Evolutionary conservation across 78 protist species (phyloP).

Genomic region (Acrasis kona): DNA sequence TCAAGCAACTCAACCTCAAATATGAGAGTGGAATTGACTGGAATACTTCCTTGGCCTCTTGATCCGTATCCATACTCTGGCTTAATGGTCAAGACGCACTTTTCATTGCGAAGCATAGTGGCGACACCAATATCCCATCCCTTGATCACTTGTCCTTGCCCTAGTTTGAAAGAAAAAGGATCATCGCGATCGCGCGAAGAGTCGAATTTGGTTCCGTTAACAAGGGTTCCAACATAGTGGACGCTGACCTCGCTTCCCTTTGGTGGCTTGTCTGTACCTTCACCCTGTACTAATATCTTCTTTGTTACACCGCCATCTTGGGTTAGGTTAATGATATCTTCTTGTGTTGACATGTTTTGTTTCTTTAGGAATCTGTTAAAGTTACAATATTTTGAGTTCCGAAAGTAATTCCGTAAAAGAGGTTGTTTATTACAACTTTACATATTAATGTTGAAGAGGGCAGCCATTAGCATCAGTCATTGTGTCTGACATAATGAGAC

Average conservation of each 20-base stretch:
- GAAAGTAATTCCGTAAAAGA: no score
- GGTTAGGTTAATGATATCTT: no score
- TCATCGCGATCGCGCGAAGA: not conserved
- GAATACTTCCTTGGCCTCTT: not conserved
- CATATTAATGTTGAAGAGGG: no score
- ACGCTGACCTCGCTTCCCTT: not conserved
- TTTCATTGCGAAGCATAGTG: not conserved
- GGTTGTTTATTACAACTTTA: no score
- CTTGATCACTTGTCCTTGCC: not conserved
- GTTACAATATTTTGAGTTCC: no score
- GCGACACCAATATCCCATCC: not conserved
- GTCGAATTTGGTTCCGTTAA: not conserved
- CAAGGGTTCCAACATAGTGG: not conserved
- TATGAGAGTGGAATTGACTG: not conserved
- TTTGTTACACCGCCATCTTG: not conserved
- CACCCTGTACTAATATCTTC: not conserved
- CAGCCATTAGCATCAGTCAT: no score
- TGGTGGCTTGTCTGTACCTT: not conserved
- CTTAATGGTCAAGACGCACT: not conserved
- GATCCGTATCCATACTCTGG: constrained; percentile 7
- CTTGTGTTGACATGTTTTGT: no score
- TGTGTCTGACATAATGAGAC: no score
- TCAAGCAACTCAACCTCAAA: constrained; percentile 4
- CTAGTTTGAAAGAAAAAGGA: not conserved
- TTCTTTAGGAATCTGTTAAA: no score